Evolutionary conservation across 441 rosid genomes (phyloP).

Genomic region (Croton setiger): DNA sequence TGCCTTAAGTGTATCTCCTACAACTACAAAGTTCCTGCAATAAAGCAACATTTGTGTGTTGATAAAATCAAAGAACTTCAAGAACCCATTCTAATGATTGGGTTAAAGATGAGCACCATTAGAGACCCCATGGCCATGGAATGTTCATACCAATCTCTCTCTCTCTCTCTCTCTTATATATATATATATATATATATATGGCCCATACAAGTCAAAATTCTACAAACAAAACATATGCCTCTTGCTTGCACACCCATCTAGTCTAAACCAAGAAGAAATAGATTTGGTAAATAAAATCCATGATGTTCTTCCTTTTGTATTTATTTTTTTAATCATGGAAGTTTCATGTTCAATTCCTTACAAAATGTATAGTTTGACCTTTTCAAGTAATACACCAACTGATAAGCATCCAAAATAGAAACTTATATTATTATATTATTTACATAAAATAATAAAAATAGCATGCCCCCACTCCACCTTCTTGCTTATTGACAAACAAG

Average conservation of each 20-base stretch:
- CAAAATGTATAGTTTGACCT: constrained; percentile 26
- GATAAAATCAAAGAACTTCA: neutral
- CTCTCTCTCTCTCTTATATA: neutral
- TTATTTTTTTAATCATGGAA: constrained; percentile 7
- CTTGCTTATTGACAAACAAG: neutral
- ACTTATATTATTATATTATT: neutral
- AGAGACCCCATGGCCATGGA: neutral
- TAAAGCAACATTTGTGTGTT: neutral
- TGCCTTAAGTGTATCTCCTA: neutral
- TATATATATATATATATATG: neutral
- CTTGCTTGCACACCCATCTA: neutral
- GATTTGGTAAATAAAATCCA: neutral
- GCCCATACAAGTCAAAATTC: neutral
- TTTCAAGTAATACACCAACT: constrained; percentile 9
- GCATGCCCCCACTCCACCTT: constrained; percentile 7
- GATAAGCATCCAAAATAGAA: neutral
- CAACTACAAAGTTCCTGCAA: neutral
- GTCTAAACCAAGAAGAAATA: neutral
- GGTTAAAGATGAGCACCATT: constrained; percentile 2
- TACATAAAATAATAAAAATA: neutral
- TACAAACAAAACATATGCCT: neutral
- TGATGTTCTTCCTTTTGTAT: neutral
- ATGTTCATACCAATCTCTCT: constrained; percentile 7
- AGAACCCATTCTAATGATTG: neutral
- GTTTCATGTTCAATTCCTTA: constrained; percentile 21